Evolutionary conservation across 2,329 filamentous ascomycete genomes (phyloP).

Genomic region (Alternaria rosae): DNA sequence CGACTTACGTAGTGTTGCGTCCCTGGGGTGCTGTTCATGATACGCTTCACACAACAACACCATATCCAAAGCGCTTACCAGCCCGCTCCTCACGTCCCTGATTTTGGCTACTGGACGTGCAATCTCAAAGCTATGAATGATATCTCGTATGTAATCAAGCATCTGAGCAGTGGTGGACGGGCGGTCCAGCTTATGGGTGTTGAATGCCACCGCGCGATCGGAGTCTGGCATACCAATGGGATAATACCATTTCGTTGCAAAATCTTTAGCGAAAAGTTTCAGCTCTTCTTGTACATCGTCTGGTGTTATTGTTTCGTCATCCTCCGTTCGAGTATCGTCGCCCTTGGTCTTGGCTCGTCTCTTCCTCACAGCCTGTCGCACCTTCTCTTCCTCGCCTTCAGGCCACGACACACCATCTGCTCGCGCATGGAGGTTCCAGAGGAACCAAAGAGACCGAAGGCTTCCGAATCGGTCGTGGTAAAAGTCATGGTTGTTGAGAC

Average conservation of each 20-base stretch:
- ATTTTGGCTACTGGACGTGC: fast-evolving
- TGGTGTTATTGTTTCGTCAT: background rate
- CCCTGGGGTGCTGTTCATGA: background rate
- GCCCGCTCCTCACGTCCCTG: background rate
- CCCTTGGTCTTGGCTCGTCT: background rate
- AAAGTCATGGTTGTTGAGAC: background rate
- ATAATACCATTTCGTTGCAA: background rate
- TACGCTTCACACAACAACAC: background rate
- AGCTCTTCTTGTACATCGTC: background rate
- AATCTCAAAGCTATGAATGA: background rate
- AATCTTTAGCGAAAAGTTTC: background rate
- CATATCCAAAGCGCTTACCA: background rate
- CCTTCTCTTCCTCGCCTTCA: background rate
- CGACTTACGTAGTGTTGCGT: background rate
- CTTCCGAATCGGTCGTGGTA: background rate
- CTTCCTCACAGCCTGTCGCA: background rate
- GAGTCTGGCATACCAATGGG: background rate
- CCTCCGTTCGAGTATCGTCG: background rate
- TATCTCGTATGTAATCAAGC: background rate
- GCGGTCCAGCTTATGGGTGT: background rate
- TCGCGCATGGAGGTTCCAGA: background rate
- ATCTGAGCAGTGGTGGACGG: background rate
- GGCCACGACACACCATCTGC: background rate
- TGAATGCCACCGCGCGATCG: background rate
- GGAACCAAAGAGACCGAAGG: background rate